Evolutionary conservation across 2,329 filamentous ascomycete species (phyloP).

Genomic region (Domatiomyces catenatus): DNA sequence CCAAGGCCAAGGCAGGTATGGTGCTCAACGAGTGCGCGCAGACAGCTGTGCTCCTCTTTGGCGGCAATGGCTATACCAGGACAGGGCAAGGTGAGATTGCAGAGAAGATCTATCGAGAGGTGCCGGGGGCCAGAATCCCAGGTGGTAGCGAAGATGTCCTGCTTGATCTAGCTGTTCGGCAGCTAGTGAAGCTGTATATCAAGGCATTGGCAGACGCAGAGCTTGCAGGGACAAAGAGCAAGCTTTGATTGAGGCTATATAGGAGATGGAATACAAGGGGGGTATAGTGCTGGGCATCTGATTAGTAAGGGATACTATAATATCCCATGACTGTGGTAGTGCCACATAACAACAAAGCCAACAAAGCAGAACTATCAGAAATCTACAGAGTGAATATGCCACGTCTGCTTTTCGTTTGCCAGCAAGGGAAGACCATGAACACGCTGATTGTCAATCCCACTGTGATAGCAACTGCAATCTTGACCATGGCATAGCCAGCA

Average conservation of each 20-base stretch:
- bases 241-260: constrained; percentile 5
- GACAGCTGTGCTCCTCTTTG: constrained; percentile 54
- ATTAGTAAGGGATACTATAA: too few relatives aligned
- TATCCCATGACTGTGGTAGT: too few relatives aligned
- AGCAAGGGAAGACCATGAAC: constrained; percentile 29
- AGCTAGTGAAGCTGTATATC: constrained; percentile 52
- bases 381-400: constrained; percentile 29
- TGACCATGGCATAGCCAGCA: constrained; percentile 31
- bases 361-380: too few relatives aligned
- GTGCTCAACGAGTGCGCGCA: constrained; percentile 57
- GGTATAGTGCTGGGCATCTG: too few relatives aligned
- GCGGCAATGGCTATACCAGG: constrained; percentile 56
- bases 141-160: constrained; percentile 60
- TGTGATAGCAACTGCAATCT: constrained; percentile 32
- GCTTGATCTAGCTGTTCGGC: constrained; percentile 52
- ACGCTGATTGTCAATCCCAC: constrained; percentile 32
- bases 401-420: constrained; percentile 27
- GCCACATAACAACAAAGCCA: too few relatives aligned
- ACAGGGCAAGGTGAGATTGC: constrained; percentile 55
- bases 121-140: constrained; percentile 45
- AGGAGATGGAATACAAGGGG: too few relatives aligned
- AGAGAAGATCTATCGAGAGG: constrained; percentile 49
- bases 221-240: constrained; percentile 11
- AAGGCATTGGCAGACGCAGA: constrained; percentile 12
- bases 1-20: constrained; percentile 57